Evolutionary conservation across 257 asterid species (phyloP), one percentile per base, ranked within the genome.

Genomic region (Solanum tacnaense): DNA sequence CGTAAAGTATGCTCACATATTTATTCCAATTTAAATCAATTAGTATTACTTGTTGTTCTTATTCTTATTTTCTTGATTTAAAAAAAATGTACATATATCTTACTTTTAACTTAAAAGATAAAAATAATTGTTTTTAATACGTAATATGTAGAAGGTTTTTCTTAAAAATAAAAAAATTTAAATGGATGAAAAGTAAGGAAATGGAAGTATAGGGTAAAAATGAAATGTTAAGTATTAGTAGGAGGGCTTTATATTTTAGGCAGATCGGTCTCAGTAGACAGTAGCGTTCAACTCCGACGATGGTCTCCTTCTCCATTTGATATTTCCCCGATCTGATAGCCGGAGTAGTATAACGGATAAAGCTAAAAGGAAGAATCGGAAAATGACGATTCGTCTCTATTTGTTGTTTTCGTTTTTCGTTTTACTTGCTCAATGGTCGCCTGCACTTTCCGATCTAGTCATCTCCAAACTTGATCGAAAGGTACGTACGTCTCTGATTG

Each of bases 401-500:
- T 91, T 90, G 60, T 36, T 93, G 41, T 52, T 92, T 25, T 83
- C 88, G 29, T 29, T 44, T 44, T 25, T 27, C 10, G 67, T 79
- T 46, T 44, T 82, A 82, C 5, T 46, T 11, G 70, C 44, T 8
- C 85, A 82, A 16, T 18, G 67, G 85, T 88, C 95, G 13, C 91
- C 92, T 56, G 97, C 76, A 13, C 83, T 90, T 58, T 94, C 98
- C 90, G 97, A 95, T 94, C 98, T 97, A 20, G 87, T 94, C 83
- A 92, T 97, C 87, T 90, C 97, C 92, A 93, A 93, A 91, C 92
- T 92, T 89, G 99, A 97, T 93, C 98, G 99, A 70, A 91, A 91
- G 95, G 99, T 97, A 90, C 12, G 38, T 29, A 68, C 36, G 25
- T 44, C 15, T 78, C n/a, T 13, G n/a, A 13, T 78, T 76, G 21